Evolutionary conservation across 495 filamentous ascomycete species (phyloP), one percentile per base, ranked within the genome.

Genomic region (Staphylotrichum longicolle): DNA sequence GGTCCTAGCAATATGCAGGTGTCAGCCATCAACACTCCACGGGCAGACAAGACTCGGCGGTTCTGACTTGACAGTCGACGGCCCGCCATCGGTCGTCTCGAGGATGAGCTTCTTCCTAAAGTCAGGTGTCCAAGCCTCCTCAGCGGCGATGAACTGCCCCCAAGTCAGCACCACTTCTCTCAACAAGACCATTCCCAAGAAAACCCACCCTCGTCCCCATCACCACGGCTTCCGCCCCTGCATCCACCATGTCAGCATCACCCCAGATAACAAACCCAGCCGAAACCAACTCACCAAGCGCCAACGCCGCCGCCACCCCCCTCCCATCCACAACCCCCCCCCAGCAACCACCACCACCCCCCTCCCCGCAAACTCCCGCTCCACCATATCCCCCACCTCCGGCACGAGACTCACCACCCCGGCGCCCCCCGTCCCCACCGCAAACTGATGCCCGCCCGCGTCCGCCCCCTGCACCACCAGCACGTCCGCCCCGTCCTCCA

Each of bases 391-490:
- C n/a, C 67, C 68, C 44, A 77, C 61, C 64, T 78, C 76, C 3
- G 72, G 71, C 3, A 77, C 71, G 7, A 80, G 35, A n/a, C 69
- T 72, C 30, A 80, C 66, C 50, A 91, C 64, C 1, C 88, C 82
- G 1, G 86, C 78, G 3, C 84, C 85, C 0, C 68, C 65, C 2
- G 86, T 78, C 3, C 84, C 85, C 0, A 67, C 64, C 0, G 69
- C 78, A 33, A 83, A 80, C 46, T 89, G 89, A 68, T 94, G 90
- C 0, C 90, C 90, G 0, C 90, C 90, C 0, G 90, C 85, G 63
- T 94, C 90, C 0, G 77, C 65, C 0, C 90, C 90, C 72, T 94
- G 90, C 1, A 88, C 81, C 1, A 92, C 86, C 8, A 93, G 66
- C 7, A 87, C 81, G 63, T 92, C 86, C 3, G 84, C 86, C 4